phyloP scores from a whole-genome alignment of 2,329 filamentous ascomycete species.

The Fonsecaea pedrosoi region DNA sequence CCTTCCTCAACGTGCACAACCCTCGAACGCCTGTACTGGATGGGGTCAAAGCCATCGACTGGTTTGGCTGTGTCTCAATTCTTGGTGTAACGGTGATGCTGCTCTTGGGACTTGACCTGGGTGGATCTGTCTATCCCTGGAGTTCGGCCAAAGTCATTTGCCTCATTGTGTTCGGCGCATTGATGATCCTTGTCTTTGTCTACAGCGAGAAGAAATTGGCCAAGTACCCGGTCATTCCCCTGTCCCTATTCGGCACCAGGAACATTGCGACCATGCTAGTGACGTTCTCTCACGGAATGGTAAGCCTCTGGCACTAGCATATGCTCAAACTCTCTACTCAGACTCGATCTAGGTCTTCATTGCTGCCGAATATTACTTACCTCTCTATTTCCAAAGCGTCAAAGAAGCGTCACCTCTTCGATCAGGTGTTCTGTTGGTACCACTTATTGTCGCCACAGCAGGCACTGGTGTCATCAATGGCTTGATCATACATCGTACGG shows the following conservation, averaged over 20 bases:
- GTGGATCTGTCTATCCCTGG: slow-evolving; percentile 79
- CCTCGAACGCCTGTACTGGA: slow-evolving; percentile 56
- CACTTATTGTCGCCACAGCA: slow-evolving; percentile 60
- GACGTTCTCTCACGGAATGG: slow-evolving; percentile 40
- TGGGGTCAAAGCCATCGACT: slow-evolving; percentile 56
- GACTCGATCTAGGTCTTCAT: slow-evolving; percentile 30
- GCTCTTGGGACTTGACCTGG: slow-evolving; percentile 83
- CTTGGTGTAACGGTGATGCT: slow-evolving; percentile 84
- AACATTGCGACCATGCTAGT: slow-evolving; percentile 55
- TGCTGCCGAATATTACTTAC: slow-evolving; percentile 64
- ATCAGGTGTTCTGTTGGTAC: slow-evolving; percentile 64
- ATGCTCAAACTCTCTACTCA: slow-evolving; percentile 13
- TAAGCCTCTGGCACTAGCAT: slow-evolving; percentile 11
- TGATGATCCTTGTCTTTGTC: slow-evolving; percentile 70
- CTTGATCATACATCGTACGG: slow-evolving; percentile 58
- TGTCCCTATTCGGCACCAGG: slow-evolving; percentile 69
- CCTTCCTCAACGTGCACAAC: slow-evolving; percentile 63
- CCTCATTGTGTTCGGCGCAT: slow-evolving; percentile 74
- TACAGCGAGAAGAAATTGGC: slow-evolving; percentile 76
- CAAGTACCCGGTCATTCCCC: slow-evolving; percentile 78
- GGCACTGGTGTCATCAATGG: slow-evolving; percentile 55
- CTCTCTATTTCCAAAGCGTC: slow-evolving; percentile 75
- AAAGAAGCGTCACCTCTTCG: slow-evolving; percentile 67
- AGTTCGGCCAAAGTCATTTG: slow-evolving; percentile 75
- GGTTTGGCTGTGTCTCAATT: slow-evolving; percentile 67